Conservation (phyloP, 2,329 filamentous ascomycete species). For the Cordyceps tenuipes region DNA sequence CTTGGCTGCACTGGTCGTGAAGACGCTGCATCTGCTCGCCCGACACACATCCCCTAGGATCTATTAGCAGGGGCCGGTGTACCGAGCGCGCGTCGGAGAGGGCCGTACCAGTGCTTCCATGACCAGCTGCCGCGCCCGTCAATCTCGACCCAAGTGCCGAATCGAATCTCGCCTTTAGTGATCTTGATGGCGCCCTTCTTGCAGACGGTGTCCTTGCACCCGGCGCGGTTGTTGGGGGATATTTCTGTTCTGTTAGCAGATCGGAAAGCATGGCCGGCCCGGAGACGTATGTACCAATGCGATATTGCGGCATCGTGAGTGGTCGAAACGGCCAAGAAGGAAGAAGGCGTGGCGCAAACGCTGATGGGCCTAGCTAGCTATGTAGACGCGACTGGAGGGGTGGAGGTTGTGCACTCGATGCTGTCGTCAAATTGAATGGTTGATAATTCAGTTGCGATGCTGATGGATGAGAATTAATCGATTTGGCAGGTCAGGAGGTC, state of each 20-base stretch:
- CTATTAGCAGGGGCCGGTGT: neutral
- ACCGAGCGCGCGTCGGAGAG: slow-evolving; percentile 9
- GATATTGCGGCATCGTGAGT: slow-evolving; percentile 36
- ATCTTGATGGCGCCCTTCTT: slow-evolving; percentile 65
- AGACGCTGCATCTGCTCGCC: slow-evolving; percentile 63
- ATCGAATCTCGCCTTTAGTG: slow-evolving; percentile 66
- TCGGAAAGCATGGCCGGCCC: neutral
- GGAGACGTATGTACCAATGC: slow-evolving; percentile 38
- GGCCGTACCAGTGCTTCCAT: slow-evolving; percentile 78
- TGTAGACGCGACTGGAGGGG: neutral
- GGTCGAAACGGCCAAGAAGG: neutral
- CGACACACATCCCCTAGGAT: slow-evolving; percentile 77
- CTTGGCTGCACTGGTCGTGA: slow-evolving; percentile 43
- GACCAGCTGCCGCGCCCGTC: slow-evolving; percentile 54
- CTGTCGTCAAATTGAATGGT: too few species aligned
- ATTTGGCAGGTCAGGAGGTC: too few species aligned
- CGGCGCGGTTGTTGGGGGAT: slow-evolving; percentile 62
- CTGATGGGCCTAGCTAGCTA: neutral
- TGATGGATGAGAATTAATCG: too few species aligned
- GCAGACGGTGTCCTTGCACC: slow-evolving; percentile 66
- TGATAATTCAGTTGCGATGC: too few species aligned
- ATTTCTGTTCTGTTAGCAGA: slow-evolving; percentile 47
- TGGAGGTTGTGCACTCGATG: neutral
- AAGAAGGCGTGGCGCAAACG: neutral
- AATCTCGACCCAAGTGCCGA: slow-evolving; percentile 64